Base-by-base conservation (phyloP, 768 basidiomycete species). In the Trametes villosa region DNA sequence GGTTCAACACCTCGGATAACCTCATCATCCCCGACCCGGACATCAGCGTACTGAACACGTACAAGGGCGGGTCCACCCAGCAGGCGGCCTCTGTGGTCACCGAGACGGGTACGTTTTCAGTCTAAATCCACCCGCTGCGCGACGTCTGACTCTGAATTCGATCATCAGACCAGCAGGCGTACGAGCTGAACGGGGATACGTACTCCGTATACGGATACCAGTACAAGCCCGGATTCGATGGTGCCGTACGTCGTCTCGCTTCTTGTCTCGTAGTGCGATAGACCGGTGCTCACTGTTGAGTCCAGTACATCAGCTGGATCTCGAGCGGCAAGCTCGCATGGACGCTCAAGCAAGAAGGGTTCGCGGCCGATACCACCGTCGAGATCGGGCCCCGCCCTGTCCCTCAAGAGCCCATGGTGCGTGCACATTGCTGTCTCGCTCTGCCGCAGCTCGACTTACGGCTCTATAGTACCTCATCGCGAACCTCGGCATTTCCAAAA, bases 301-400 rank as follows among this genome's bases (percentile, higher is more conserved):
- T 12, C 13, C 47, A 89, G 81, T 95, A 94, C 70, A 91, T 95
- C 62, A 78, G 84, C n/a, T 96, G 94, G 94, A 82, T 93, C 52
- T 74, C 85, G 36, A 78, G 86, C 58, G 79, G 75, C 61, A 72
- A 84, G 68, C 71, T 80, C 46, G 81, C 83, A 13, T 95, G 94
- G 94, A 89, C 86, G 1, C 63, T 94, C 58, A 81, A 82, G 29
- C 81, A 81, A 17, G 72, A 78, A 24, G 92, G 86, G 17, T 77
- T 93, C 72, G 83, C 70, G 8, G 81, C 87, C 1, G 81, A 87
- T 70, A 33, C 75, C 3, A 60, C 67, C 26, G 84, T 85, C 1
- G 76, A 89, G 63, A 89, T 94, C 58, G 74, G 84, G 13, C 79
- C 83, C 31, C 78, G 94, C 56, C 85, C 89, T 11, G 76, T 95